Conservation (phyloP, 306 rosid genomes). For the Dalbergia cochinchinensis region DNA sequence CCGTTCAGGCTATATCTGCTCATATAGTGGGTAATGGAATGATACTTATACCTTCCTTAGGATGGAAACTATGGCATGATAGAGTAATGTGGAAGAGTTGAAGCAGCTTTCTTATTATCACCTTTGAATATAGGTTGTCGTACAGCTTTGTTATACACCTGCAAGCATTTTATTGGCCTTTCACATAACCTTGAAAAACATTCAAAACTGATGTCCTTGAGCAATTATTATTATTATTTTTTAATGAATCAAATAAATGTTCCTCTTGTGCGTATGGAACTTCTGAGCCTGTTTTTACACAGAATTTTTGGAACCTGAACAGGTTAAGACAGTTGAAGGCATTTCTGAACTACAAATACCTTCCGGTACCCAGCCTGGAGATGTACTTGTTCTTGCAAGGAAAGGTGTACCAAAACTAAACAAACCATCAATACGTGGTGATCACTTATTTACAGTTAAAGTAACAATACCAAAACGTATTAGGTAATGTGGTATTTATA, state of each 20-base stretch:
- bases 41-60: not conserved
- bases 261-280: not conserved
- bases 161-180: conserved; percentile 21
- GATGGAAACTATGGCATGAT: not conserved
- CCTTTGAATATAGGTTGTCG: conserved; percentile 16
- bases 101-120: not conserved
- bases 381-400: conserved; percentile 81
- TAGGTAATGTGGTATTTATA: conserved; percentile 63
- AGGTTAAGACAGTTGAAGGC: conserved; percentile 96
- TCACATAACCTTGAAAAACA: not conserved
- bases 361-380: conserved; percentile 94
- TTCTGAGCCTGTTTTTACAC: not conserved
- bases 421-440: conserved; percentile 92
- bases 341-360: conserved; percentile 79
- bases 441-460: conserved; percentile 88
- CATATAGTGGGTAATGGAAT: not conserved
- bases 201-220: conserved; percentile 10
- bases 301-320: conserved; percentile 47
- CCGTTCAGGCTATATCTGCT: conserved; percentile 16
- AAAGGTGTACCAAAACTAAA: conserved; percentile 94
- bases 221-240: not conserved
- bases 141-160: conserved; percentile 32
- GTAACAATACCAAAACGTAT: conserved; percentile 88
- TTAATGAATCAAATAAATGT: not conserved
- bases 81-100: conserved; percentile 11